These are phyloP conservation scores for Cytospora leucostoma DNA, from an alignment of 2,329 filamentous ascomycete species.

Conservation along the genomic window DNA sequence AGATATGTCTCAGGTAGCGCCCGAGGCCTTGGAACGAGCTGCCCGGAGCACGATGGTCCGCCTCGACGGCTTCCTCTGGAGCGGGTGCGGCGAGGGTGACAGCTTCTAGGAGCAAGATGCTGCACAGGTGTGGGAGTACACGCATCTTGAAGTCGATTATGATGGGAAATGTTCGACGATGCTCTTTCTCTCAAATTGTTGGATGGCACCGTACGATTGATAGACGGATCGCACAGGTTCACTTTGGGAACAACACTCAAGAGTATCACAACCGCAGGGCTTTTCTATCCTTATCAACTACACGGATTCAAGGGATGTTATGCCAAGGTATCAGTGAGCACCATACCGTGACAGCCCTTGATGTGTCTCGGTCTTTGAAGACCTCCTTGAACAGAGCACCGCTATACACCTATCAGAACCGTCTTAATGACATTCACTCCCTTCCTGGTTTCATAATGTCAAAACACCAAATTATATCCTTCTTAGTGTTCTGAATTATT, in stretches of 20 bases:
- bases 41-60: neutral
- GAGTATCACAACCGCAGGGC: neutral
- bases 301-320: neutral
- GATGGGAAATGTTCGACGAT: neutral
- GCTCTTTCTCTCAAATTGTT: neutral
- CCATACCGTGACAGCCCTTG: neutral
- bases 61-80: neutral
- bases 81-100: conserved; percentile 6
- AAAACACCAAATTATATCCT: neutral
- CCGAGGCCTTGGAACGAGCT: neutral
- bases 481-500: neutral
- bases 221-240: neutral
- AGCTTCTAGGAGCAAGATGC: neutral
- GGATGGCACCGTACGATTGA: neutral
- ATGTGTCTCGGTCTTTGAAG: conserved; percentile 9
- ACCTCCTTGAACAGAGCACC: conserved; percentile 1
- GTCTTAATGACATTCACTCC: neutral
- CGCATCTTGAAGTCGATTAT: conserved; percentile 3
- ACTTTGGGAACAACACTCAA: neutral
- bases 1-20: neutral
- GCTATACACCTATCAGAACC: neutral
- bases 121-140: neutral
- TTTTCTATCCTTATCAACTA: neutral
- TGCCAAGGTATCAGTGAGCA: neutral
- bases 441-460: neutral